Percentiles rank a stretch among this genome's conserved stretches.
phyloP scores from a whole-genome alignment of 192 early-diverging fungal genomes.

The Podila minutissima region DNA sequence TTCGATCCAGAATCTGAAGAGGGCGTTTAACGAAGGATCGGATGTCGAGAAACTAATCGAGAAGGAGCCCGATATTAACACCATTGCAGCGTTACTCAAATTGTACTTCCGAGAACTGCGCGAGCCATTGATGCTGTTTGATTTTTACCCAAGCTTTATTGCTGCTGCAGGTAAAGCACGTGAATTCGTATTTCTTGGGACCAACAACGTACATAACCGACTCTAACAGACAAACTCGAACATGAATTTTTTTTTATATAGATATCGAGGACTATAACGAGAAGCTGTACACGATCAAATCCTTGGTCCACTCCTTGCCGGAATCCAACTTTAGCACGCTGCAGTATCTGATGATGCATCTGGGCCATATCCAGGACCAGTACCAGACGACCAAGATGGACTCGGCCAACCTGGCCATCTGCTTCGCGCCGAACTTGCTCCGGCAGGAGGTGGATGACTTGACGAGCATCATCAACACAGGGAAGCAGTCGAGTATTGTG shows the following conservation, averaged over 20 bases:
- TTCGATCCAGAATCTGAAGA: constrained; percentile 65
- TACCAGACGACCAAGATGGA: constrained; percentile 90
- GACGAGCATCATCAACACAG: constrained; percentile 73
- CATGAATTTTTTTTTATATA: constrained; percentile 6
- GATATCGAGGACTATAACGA: constrained; percentile 73
- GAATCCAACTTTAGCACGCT: constrained; percentile 66
- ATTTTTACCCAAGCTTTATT: constrained; percentile 75
- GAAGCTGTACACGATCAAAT: constrained; percentile 74
- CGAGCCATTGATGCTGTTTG: constrained; percentile 76
- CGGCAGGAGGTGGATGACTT: constrained; percentile 64
- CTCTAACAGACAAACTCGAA: neutral
- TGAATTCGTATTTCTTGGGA: no score
- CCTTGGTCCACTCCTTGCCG: constrained; percentile 73
- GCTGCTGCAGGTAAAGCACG: constrained; percentile 63
- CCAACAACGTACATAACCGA: no score
- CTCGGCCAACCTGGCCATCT: constrained; percentile 87
- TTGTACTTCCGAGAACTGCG: constrained; percentile 79
- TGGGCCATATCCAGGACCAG: constrained; percentile 70
- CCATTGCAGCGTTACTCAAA: constrained; percentile 74
- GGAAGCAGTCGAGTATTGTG: constrained; percentile 74
- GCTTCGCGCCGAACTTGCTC: constrained; percentile 87
- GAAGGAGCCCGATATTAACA: constrained; percentile 75
- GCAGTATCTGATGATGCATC: constrained; percentile 70
- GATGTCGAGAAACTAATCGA: constrained; percentile 60
- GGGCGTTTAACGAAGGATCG: constrained; percentile 60